Evolutionary conservation across 163 green algal genomes (phyloP).

Genomic region (Scenedesmus sp.): DNA sequence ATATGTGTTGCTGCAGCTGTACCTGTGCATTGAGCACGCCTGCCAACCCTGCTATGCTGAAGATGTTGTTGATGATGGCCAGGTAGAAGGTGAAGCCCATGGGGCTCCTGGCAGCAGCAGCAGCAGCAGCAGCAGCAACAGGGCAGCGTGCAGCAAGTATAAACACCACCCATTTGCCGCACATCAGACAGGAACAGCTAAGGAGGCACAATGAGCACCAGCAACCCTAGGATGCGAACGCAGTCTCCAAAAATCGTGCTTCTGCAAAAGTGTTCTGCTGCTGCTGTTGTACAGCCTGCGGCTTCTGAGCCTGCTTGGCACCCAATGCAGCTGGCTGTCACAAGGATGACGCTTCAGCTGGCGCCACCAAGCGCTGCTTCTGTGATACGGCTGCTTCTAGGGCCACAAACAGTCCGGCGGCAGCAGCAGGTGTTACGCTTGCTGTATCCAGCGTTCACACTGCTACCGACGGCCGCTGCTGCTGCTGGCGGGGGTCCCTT

Average conservation of each 20-base stretch:
- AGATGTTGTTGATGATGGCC: slow-evolving; percentile 63
- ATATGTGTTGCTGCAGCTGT: not conserved
- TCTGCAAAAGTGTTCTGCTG: too few relatives aligned
- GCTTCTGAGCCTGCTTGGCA: too few relatives aligned
- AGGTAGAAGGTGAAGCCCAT: slow-evolving; percentile 69
- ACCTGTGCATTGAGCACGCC: slow-evolving; percentile 70
- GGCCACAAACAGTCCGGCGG: not conserved
- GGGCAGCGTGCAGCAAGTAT: not conserved
- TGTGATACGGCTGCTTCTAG: not conserved
- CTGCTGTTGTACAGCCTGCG: too few relatives aligned
- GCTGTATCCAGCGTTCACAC: not conserved
- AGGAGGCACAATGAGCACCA: too few relatives aligned
- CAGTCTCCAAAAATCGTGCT: too few relatives aligned
- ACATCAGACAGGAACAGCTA: not conserved
- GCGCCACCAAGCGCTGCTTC: too few relatives aligned
- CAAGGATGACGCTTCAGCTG: too few relatives aligned
- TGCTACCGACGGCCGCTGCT: not conserved
- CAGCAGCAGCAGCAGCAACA: slow-evolving; percentile 7
- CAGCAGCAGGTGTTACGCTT: not conserved
- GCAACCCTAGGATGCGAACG: too few relatives aligned
- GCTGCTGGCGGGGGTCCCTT: not conserved
- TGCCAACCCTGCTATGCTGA: slow-evolving; percentile 66
- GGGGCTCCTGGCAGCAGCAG: slow-evolving; percentile 39
- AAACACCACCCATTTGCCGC: not conserved
- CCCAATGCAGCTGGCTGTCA: too few relatives aligned